Conservation (phyloP, 129 eudicot genomes). For the carrot (Daucus carota) region DH1_v3.0 NC_030384.2:15095001-15095500, state of each 20-base stretch:
- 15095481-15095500: slow-evolving; percentile 43
- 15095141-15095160: background rate
- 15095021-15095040: slow-evolving; percentile 10
- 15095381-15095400: slow-evolving; percentile 60
- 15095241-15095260: slow-evolving; percentile 18
- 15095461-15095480: slow-evolving; percentile 47
- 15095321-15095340: slow-evolving; percentile 39
- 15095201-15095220: background rate
- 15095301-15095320: slow-evolving; percentile 28
- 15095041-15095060: background rate
- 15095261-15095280: slow-evolving; percentile 24
- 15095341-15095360: slow-evolving; percentile 43
- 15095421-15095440: slow-evolving; percentile 60
- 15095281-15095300: slow-evolving; percentile 27
- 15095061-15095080: slow-evolving; percentile 5
- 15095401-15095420: slow-evolving; percentile 47
- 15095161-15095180: background rate
- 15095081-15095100: background rate
- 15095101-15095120: slow-evolving; percentile 41
- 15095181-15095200: background rate
- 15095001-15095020: background rate
- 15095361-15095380: slow-evolving; percentile 7
- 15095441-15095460: slow-evolving; percentile 20
- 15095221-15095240: slow-evolving; percentile 19
- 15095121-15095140: slow-evolving; percentile 17